Evolutionary conservation across 2,329 filamentous ascomycete genomes (phyloP).

Genomic region (Orbilia javanica): DNA sequence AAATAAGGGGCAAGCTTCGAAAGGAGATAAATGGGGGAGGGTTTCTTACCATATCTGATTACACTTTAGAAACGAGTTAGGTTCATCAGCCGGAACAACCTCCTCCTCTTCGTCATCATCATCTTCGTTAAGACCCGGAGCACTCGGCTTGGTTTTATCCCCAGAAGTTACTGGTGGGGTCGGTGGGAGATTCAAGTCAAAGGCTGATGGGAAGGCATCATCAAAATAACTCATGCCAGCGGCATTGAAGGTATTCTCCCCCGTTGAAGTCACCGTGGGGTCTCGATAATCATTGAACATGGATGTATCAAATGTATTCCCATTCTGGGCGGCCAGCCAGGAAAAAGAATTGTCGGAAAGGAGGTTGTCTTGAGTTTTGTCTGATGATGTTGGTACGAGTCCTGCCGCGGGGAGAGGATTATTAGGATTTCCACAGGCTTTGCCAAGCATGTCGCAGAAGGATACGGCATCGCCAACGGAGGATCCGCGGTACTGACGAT

Average conservation of each 20-base stretch:
- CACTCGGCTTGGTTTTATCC: constrained; percentile 59
- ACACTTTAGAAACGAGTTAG: constrained; percentile 79
- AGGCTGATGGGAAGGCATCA: constrained; percentile 77
- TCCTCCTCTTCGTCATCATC: constrained; percentile 77
- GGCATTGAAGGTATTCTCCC: constrained; percentile 74
- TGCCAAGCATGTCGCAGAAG: constrained; percentile 72
- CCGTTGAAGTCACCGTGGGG: constrained; percentile 73
- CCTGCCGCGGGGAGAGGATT: constrained; percentile 69
- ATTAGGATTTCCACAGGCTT: constrained; percentile 70
- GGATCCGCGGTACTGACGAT: constrained; percentile 46
- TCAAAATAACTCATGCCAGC: constrained; percentile 79
- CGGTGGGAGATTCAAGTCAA: constrained; percentile 84
- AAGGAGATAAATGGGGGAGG: neutral
- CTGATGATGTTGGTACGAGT: constrained; percentile 16
- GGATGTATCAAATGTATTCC: constrained; percentile 80
- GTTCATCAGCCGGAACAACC: constrained; percentile 72
- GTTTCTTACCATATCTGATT: constrained; percentile 88
- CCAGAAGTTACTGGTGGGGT: constrained; percentile 72
- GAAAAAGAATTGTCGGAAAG: constrained; percentile 62
- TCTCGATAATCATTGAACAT: constrained; percentile 94
- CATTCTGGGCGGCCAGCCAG: constrained; percentile 73
- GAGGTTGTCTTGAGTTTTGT: neutral
- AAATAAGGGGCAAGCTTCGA: constrained; percentile 22
- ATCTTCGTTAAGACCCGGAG: constrained; percentile 67
- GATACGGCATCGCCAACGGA: constrained; percentile 64